A percentile compares a stretch with the other conserved stretches of the same genome.
These are phyloP conservation scores for Rhizopus microsporus DNA, from an alignment of 371 early-diverging fungal species.

Conservation along the genomic window DNA sequence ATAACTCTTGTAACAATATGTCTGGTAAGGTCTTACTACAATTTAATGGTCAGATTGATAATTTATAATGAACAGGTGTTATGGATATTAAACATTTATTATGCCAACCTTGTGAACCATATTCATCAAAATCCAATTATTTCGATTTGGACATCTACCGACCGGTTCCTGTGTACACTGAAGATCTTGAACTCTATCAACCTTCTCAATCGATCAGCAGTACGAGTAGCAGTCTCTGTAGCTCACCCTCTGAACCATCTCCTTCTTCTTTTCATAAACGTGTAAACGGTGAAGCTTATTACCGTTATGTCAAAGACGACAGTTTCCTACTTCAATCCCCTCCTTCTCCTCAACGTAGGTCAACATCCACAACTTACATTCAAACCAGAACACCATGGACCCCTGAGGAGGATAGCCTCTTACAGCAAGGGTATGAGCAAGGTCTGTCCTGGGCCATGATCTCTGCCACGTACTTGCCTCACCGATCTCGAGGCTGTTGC, in stretches of 20 bases:
- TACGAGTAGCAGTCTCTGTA: too few species aligned
- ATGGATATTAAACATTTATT: constrained; percentile 30
- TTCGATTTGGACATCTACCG: neutral
- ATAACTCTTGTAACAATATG: too few species aligned
- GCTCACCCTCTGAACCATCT: too few species aligned
- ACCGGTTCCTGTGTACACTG: neutral
- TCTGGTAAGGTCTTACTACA: too few species aligned
- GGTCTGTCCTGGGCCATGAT: constrained; percentile 52
- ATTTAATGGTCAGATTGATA: too few species aligned
- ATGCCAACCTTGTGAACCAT: constrained; percentile 21
- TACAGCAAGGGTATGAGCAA: constrained; percentile 43
- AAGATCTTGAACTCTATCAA: neutral
- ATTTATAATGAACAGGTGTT: constrained; percentile 13
- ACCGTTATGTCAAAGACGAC: too few species aligned
- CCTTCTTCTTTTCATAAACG: too few species aligned
- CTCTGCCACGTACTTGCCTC: constrained; percentile 41
- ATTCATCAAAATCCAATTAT: constrained; percentile 3
- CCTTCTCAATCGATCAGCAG: neutral
- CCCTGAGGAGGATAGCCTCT: constrained; percentile 39
- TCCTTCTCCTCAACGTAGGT: too few species aligned
- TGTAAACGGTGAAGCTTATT: too few species aligned
- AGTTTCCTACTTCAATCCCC: too few species aligned
- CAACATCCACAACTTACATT: neutral
- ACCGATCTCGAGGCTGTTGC: constrained; percentile 41
- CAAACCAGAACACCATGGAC: constrained; percentile 36